These are phyloP conservation scores for Coccomyxa subellipsoidea DNA, from an alignment of 163 green algal genomes.

Conservation along the genomic window DNA sequence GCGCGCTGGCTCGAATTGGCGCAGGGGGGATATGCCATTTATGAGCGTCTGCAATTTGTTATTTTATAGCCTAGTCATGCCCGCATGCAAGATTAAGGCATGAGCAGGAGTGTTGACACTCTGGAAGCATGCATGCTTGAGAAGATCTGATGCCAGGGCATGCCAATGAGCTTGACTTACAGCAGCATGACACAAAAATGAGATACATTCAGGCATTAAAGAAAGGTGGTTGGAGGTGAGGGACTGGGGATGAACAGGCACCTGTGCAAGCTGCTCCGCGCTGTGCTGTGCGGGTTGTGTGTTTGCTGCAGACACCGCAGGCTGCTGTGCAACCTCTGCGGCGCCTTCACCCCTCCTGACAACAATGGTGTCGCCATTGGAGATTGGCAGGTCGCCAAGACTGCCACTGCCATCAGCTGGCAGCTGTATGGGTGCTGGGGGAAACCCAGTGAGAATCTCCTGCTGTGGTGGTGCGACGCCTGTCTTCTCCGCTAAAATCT, in stretches of 20 bases:
- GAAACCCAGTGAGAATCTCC: slow-evolving; percentile 65
- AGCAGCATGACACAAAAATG: too few species aligned
- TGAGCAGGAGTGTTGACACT: too few species aligned
- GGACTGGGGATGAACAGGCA: not conserved
- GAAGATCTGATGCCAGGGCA: too few species aligned
- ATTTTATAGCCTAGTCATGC: too few species aligned
- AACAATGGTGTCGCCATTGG: slow-evolving; percentile 57
- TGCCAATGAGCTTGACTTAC: too few species aligned
- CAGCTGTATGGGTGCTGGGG: slow-evolving; percentile 26
- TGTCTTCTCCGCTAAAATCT: slow-evolving; percentile 39
- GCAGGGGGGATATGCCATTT: too few species aligned
- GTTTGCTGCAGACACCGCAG: not conserved
- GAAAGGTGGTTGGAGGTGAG: too few species aligned
- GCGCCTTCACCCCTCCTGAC: slow-evolving; percentile 31
- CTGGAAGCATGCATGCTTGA: too few species aligned
- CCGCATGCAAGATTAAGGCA: too few species aligned
- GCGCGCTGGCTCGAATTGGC: too few species aligned
- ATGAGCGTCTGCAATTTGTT: too few species aligned
- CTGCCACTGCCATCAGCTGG: not conserved
- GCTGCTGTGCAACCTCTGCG: not conserved
- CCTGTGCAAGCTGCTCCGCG: not conserved
- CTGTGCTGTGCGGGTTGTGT: not conserved
- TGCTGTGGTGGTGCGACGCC: slow-evolving; percentile 41
- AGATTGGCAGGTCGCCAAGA: slow-evolving; percentile 37
- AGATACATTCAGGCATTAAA: too few species aligned